These are phyloP conservation scores for Rhododendron ovatum DNA, from an alignment of 148 eudicot genomes.

Conservation along the genomic window DNA sequence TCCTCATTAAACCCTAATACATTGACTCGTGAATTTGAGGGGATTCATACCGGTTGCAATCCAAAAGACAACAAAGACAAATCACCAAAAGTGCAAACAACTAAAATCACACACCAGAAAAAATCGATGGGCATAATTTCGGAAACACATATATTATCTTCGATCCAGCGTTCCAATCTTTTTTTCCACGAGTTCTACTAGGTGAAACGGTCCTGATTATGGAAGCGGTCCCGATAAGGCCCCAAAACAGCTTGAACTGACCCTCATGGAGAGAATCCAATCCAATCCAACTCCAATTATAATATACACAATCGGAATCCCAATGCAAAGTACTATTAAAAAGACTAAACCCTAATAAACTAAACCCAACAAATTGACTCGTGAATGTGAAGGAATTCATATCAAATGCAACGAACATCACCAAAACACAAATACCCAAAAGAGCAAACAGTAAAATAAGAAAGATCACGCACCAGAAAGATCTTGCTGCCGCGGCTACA, in stretches of 20 bases:
- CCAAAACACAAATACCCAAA: background rate
- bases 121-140: background rate
- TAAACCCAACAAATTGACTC: background rate
- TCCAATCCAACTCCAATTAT: background rate
- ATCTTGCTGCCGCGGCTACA: constrained; percentile 3
- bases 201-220: background rate
- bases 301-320: background rate
- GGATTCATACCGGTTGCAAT: background rate
- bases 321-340: background rate
- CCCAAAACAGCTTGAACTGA: background rate
- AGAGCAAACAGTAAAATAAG: background rate
- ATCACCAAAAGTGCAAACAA: background rate
- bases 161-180: background rate
- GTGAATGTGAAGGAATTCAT: background rate
- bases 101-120: background rate
- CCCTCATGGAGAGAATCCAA: background rate
- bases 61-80: background rate
- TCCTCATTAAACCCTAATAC: background rate
- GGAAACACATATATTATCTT: background rate
- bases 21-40: background rate
- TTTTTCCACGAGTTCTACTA: background rate
- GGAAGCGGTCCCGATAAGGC: background rate
- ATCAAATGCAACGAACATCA: background rate
- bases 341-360: background rate
- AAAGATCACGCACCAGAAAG: background rate